A percentile compares a stretch with the other conserved stretches of the same genome.
phyloP scores from a whole-genome alignment of 768 basidiomycete species.

The Trametes sanguinea region DNA sequence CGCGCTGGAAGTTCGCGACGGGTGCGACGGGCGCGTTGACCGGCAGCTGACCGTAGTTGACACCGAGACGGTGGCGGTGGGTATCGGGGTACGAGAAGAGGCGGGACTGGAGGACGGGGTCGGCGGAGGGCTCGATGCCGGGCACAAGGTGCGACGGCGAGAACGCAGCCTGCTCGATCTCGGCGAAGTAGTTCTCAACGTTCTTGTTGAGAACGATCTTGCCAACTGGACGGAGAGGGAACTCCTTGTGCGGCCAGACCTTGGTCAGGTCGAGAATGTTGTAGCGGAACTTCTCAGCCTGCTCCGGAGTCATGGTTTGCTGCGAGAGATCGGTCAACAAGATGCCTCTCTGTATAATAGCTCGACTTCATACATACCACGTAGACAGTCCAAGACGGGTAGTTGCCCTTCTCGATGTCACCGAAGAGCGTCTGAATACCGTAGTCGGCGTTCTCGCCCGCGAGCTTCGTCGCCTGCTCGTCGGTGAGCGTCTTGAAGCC shows the following conservation, averaged over 20 bases:
- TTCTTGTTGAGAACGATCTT: constrained; percentile 82
- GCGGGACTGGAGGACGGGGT: constrained; percentile 92
- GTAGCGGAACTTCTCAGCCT: constrained; percentile 89
- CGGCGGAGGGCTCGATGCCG: constrained; percentile 86
- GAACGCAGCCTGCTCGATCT: constrained; percentile 92
- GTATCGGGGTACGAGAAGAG: constrained; percentile 95
- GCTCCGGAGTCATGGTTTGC: constrained; percentile 92
- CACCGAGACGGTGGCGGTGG: constrained; percentile 77
- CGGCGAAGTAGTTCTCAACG: constrained; percentile 87
- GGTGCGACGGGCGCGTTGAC: constrained; percentile 79
- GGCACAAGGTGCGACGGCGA: constrained; percentile 86
- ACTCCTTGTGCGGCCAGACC: constrained; percentile 86
- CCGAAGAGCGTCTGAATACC: constrained; percentile 78
- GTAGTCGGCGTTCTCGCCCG: constrained; percentile 83
- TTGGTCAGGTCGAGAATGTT: constrained; percentile 92
- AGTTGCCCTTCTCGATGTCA: constrained; percentile 77
- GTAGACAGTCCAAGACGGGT: constrained; percentile 87
- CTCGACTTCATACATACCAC: constrained; percentile 53
- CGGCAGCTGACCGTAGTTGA: constrained; percentile 84
- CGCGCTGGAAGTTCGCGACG: constrained; percentile 91
- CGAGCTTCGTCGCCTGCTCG: constrained; percentile 62
- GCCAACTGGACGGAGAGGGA: constrained; percentile 87
- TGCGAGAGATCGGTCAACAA: constrained; percentile 28
- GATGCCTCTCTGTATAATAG: not conserved
- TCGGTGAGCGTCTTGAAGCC: constrained; percentile 85